These are phyloP conservation scores for Fonsecaea pugnacius DNA, from an alignment of 2,329 filamentous ascomycete species.

Conservation along the genomic window DNA sequence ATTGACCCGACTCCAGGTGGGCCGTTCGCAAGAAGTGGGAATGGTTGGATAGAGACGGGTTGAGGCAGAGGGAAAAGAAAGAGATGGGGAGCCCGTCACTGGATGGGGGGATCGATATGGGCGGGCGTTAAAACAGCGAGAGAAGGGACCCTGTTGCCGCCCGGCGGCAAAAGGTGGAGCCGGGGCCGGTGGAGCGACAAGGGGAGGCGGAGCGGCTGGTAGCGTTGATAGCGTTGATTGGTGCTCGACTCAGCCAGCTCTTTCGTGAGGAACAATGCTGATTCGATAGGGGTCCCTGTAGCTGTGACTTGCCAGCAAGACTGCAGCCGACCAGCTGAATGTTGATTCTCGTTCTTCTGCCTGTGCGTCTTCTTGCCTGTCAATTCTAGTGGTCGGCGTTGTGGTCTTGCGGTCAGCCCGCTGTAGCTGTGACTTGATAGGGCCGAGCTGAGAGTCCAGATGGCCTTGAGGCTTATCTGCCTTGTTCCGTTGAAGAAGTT, in stretches of 20 bases:
- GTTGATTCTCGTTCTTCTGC: slow-evolving; percentile 10
- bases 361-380: slow-evolving; percentile 4
- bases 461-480: slow-evolving; percentile 1
- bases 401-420: slow-evolving; percentile 26
- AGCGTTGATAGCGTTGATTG: slow-evolving; percentile 6
- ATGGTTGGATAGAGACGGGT: slow-evolving; percentile 22
- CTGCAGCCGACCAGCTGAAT: slow-evolving; percentile 26
- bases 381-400: slow-evolving; percentile 19
- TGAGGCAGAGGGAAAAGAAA: slow-evolving; percentile 13
- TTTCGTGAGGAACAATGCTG: slow-evolving; percentile 13
- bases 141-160: slow-evolving; percentile 26
- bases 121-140: slow-evolving; percentile 32
- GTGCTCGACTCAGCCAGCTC: background rate
- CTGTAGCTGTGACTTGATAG: slow-evolving; percentile 19
- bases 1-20: slow-evolving; percentile 17
- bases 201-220: slow-evolving; percentile 1
- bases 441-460: slow-evolving; percentile 12
- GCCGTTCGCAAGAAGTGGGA: slow-evolving; percentile 12
- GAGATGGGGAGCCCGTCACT: slow-evolving; percentile 21
- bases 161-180: slow-evolving; percentile 29
- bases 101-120: slow-evolving; percentile 4
- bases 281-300: slow-evolving; percentile 24
- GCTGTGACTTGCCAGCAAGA: slow-evolving; percentile 26
- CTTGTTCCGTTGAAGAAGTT: slow-evolving; percentile 2
- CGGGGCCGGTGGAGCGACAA: slow-evolving; percentile 12